Percentiles rank a stretch among this genome's conserved stretches.
Evolutionary conservation across 345 rosid genomes (phyloP).

Genomic region (Erysimum cheiranthoides): DNA sequence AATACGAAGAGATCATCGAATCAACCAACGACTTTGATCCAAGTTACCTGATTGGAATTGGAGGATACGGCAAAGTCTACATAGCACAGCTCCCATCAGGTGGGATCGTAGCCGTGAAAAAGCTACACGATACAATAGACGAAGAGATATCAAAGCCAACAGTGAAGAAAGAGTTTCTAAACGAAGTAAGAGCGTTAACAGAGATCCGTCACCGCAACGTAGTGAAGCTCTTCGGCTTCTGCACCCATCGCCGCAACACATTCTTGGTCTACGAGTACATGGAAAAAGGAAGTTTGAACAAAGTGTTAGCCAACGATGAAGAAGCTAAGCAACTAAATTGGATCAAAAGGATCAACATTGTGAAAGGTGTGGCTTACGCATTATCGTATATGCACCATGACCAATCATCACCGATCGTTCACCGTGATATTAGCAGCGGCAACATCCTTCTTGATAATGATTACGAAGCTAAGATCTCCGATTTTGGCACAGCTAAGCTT

Average conservation of each 20-base stretch:
- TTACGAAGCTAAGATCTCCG: constrained; percentile 48
- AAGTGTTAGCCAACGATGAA: constrained; percentile 17
- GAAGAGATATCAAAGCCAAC: constrained; percentile 21
- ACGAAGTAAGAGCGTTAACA: constrained; percentile 44
- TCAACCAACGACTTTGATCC: constrained; percentile 46
- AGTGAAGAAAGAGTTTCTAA: constrained; percentile 34
- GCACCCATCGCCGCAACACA: no score
- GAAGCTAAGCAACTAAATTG: constrained; percentile 40
- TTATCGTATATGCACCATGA: constrained; percentile 53
- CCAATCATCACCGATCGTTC: constrained; percentile 41
- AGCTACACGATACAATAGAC: constrained; percentile 35
- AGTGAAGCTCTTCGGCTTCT: no score
- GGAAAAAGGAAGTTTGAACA: constrained; percentile 45
- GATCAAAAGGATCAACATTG: constrained; percentile 39
- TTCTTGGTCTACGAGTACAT: constrained; percentile 36
- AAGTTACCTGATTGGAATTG: constrained; percentile 39
- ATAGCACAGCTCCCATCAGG: constrained; percentile 39
- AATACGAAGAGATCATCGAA: constrained; percentile 43
- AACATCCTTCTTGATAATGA: constrained; percentile 43
- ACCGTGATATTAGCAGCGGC: constrained; percentile 47
- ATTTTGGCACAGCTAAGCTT: constrained; percentile 48
- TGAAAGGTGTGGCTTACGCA: constrained; percentile 50
- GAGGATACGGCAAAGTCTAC: constrained; percentile 49
- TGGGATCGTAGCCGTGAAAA: constrained; percentile 38
- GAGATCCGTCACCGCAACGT: not conserved